Evolutionary conservation across 2,329 filamentous ascomycete genomes (phyloP).

Genomic region (Paecilomyces formosus): DNA sequence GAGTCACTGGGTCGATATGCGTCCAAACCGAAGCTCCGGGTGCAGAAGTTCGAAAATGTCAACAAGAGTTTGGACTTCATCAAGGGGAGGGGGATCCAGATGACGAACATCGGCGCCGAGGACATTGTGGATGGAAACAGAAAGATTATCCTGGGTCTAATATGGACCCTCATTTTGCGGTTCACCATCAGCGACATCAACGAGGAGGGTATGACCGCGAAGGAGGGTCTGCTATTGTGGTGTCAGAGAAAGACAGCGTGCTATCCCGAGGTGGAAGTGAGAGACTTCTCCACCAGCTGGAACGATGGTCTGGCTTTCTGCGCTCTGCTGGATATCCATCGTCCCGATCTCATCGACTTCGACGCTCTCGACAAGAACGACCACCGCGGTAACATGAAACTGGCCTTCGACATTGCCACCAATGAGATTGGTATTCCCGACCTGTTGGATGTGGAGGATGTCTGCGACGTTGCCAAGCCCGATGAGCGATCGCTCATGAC

Average conservation of each 20-base stretch:
- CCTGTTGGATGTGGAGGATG: constrained; percentile 93
- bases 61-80: constrained; percentile 93
- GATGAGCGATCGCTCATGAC: constrained; percentile 98
- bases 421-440: constrained; percentile 97
- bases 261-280: constrained; percentile 92
- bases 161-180: constrained; percentile 95
- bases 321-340: constrained; percentile 90
- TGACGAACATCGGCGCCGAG: constrained; percentile 97
- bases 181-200: constrained; percentile 99
- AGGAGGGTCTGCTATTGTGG: constrained; percentile 91
- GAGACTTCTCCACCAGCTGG: constrained; percentile 94
- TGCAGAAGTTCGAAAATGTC: constrained; percentile 97
- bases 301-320: constrained; percentile 97
- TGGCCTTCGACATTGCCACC: constrained; percentile 92
- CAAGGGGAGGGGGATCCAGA: constrained; percentile 81
- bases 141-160: constrained; percentile 93
- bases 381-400: constrained; percentile 93
- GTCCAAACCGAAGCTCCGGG: constrained; percentile 88
- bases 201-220: constrained; percentile 93
- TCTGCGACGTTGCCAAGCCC: constrained; percentile 91
- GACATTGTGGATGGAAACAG: constrained; percentile 97
- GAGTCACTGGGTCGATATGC: constrained; percentile 96
- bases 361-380: constrained; percentile 90
- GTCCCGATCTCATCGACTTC: constrained; percentile 94
- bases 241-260: constrained; percentile 98